phyloP scores from a whole-genome alignment of 805 yeast species.

The Nakazawaea molendinolei region DNA sequence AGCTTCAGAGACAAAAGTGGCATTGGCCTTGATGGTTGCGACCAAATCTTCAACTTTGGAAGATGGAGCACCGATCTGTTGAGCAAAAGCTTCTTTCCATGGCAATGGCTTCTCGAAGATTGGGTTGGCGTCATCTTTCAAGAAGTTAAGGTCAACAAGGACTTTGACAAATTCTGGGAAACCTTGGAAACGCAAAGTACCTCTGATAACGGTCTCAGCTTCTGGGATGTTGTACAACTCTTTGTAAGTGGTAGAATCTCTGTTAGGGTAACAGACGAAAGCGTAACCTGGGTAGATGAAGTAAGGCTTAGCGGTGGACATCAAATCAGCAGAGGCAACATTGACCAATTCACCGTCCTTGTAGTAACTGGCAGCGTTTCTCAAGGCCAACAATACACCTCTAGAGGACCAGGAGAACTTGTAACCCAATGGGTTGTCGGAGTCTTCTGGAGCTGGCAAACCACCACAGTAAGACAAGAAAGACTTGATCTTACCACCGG shows the following conservation, averaged over 20 bases:
- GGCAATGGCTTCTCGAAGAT: constrained; percentile 50
- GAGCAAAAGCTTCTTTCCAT: constrained; percentile 86
- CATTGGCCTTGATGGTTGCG: constrained; percentile 67
- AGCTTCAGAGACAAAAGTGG: constrained; percentile 72
- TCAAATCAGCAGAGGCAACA: constrained; percentile 82
- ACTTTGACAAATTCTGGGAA: constrained; percentile 98
- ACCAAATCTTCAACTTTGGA: constrained; percentile 65
- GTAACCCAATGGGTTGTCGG: constrained; percentile 97
- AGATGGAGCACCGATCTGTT: constrained; percentile 69
- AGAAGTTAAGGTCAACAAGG: constrained; percentile 87
- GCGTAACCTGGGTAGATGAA: constrained; percentile 94
- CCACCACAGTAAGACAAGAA: constrained; percentile 99
- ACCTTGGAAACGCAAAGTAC: constrained; percentile 96
- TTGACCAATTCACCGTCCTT: constrained; percentile 76
- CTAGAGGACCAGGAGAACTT: constrained; percentile 99
- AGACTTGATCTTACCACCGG: constrained; percentile 87
- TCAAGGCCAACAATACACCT: constrained; percentile 92
- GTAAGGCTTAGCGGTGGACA: constrained; percentile 94
- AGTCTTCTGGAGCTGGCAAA: constrained; percentile 94
- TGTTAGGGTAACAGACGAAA: constrained; percentile 93
- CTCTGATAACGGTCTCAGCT: constrained; percentile 94
- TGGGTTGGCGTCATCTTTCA: constrained; percentile 67
- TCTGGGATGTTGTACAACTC: constrained; percentile 93
- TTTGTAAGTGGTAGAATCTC: constrained; percentile 93
- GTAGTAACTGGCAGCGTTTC: constrained; percentile 89